Evolutionary conservation across 192 early-diverging fungal species (phyloP), one percentile per base, ranked within the genome.

Genomic region (Podila clonocystis): DNA sequence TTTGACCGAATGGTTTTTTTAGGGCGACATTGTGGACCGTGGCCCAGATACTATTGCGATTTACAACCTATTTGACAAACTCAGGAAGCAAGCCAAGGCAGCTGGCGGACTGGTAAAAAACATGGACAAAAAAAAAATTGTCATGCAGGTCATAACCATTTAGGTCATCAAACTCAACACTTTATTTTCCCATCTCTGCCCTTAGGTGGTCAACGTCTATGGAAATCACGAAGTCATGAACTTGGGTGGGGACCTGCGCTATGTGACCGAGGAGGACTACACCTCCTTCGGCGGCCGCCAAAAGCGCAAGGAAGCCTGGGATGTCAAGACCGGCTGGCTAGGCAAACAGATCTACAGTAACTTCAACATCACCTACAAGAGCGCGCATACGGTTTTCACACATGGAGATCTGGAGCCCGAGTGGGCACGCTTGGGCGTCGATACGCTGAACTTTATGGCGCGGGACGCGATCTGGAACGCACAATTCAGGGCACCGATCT

Each of bases 1-100:
- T 62, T 28, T 38, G 28, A 34, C 12, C 3, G 48, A 59, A n/a
- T 50, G 41, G 26, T 26, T 17, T 34, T 2, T 30, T 64, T 59
- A 90, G 85, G 91, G 91, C 3, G 92, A 94, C 74, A 84, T 92
- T 1, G 86, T 93, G 4, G 93, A 93, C 65, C 62, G 91, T 24
- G 91, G 93, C 9, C 72, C 87, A 0, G 91, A 93, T 64, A 93
- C 92, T 0, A 91, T 94, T 50, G 58, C 58, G 6, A 65, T 93
- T 3, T 94, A 92, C 74, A 67, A 84, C 20, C 57, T 93, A 41
- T 66, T 93, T 15, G 72, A 84, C 38, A 76, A 84, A 22, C 73
- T 94, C 17, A 63, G 83, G 48, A 69, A 84, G 22, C 89, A 93
- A 48, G 92, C 92, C 15, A 59, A 67, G 7, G 59, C 61, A 26